Percentiles rank a stretch among this genome's conserved stretches.
These are phyloP conservation scores for Potentilla sterilis DNA, from an alignment of 306 rosid species.

Conservation along the genomic window DNA sequence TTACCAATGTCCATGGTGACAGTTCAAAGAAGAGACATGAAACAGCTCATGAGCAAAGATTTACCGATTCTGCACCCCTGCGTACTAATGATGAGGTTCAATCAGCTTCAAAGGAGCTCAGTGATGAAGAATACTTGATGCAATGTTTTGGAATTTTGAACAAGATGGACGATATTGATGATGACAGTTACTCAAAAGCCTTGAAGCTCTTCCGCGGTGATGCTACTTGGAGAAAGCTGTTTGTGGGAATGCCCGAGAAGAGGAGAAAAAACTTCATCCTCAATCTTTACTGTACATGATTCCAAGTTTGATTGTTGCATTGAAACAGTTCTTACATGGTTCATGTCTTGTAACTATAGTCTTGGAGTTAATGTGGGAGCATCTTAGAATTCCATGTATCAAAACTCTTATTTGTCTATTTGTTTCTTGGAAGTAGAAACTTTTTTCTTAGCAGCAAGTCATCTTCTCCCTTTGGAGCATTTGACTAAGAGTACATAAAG, in stretches of 20 bases:
- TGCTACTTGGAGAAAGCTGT: conserved; percentile 8
- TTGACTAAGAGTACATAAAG: neutral
- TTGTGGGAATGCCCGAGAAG: conserved; percentile 6
- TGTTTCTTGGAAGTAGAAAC: neutral
- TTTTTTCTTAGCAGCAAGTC: neutral
- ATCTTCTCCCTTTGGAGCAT: neutral
- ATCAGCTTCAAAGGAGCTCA: neutral
- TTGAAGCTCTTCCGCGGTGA: neutral
- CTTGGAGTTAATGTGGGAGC: neutral
- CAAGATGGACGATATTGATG: conserved; percentile 7
- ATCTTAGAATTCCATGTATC: neutral
- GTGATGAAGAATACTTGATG: neutral
- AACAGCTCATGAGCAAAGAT: neutral
- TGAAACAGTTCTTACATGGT: neutral
- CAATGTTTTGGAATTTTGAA: conserved; percentile 11
- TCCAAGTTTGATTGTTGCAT: neutral
- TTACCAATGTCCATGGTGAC: neutral
- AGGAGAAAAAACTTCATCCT: conserved; percentile 3
- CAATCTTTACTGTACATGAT: conserved; percentile 1
- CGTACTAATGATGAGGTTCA: neutral
- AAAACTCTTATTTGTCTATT: neutral
- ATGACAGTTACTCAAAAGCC: conserved; percentile 12
- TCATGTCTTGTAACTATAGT: neutral
- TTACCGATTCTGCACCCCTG: neutral
- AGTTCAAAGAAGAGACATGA: neutral